Percentiles rank a stretch among this genome's conserved stretches.
Evolutionary conservation across 2,329 filamentous ascomycete species (phyloP).

Genomic region (Apiospora rasikravindrae): DNA sequence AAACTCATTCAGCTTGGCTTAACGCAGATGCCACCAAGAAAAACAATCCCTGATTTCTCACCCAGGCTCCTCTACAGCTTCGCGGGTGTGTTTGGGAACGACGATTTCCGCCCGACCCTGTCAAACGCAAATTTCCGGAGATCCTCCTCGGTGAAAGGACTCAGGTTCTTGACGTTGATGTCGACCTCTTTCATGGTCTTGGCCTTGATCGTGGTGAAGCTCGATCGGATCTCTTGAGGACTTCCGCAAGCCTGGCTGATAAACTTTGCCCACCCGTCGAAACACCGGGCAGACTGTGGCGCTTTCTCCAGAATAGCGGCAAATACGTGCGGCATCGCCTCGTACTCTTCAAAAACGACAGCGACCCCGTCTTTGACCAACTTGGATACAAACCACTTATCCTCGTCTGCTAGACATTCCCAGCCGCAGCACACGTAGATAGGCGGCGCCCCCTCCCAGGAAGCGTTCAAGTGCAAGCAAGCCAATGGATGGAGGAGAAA

Average conservation of each 20-base stretch:
- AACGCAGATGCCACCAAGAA: neutral
- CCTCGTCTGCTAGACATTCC: conserved; percentile 75
- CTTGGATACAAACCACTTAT: conserved; percentile 61
- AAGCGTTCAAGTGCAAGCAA: conserved; percentile 60
- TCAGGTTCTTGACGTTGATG: conserved; percentile 50
- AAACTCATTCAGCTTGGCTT: neutral
- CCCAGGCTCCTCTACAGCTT: conserved; percentile 26
- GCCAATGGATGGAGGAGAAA: conserved; percentile 70
- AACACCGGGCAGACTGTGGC: conserved; percentile 55
- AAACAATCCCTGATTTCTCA: too few relatives aligned
- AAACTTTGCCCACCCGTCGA: conserved; percentile 62
- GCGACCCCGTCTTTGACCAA: conserved; percentile 61
- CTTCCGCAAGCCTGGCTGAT: conserved; percentile 49
- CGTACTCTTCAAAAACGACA: conserved; percentile 74
- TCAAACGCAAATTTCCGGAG: conserved; percentile 46
- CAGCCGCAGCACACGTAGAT: conserved; percentile 72
- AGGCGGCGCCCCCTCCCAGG: conserved; percentile 69
- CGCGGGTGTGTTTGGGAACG: conserved; percentile 26
- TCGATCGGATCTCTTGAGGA: conserved; percentile 41
- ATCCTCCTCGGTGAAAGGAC: conserved; percentile 49
- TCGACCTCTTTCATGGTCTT: conserved; percentile 55
- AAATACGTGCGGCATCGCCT: conserved; percentile 83
- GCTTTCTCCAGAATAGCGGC: conserved; percentile 58
- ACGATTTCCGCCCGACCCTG: conserved; percentile 32
- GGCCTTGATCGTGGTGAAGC: conserved; percentile 53